Conservation (phyloP, 257 asterid species). For the Knoxia roxburghii region DNA sequence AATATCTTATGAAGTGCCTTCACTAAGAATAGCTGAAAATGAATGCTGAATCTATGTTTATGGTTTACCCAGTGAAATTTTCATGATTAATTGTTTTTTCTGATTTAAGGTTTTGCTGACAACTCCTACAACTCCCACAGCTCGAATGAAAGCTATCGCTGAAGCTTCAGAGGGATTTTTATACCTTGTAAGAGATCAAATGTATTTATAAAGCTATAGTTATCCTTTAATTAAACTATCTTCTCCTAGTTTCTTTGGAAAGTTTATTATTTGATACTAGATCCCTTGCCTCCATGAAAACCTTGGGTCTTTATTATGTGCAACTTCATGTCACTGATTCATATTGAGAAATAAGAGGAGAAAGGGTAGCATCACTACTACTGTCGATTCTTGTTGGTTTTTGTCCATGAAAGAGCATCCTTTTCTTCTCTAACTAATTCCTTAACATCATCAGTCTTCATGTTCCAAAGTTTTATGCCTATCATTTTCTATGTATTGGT, state of each 20-base stretch:
- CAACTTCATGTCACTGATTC: neutral
- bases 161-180: conserved; percentile 84
- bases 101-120: conserved; percentile 69
- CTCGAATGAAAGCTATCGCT: conserved; percentile 70
- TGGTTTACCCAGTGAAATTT: neutral
- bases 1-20: neutral
- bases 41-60: neutral
- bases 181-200: conserved; percentile 61
- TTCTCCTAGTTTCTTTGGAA: neutral
- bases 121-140: conserved; percentile 78
- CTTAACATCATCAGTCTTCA: neutral
- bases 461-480: neutral
- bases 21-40: neutral
- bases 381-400: neutral
- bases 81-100: neutral
- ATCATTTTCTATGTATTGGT: neutral
- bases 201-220: neutral
- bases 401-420: neutral
- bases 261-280: neutral
- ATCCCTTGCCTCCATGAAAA: neutral
- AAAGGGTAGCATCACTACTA: neutral
- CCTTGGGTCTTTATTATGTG: neutral
- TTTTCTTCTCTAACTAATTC: neutral
- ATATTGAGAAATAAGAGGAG: no score
- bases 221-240: no score